These are phyloP conservation scores for Amaranthus hypochondriacus DNA, from an alignment of 148 eudicot genomes.

Conservation along the genomic window DNA sequence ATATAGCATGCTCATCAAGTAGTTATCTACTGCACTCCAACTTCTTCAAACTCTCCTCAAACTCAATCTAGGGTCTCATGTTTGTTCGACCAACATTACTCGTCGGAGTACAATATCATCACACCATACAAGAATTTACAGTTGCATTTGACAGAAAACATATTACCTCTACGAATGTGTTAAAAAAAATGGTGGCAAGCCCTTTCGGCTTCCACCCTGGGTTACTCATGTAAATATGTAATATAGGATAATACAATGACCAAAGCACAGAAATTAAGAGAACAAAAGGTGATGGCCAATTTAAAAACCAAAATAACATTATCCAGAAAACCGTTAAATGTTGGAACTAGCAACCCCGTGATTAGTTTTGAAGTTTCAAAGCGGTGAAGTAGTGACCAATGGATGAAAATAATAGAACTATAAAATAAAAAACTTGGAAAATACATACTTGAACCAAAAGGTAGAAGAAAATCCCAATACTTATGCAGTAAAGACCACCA, in stretches of 20 bases:
- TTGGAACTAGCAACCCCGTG: not conserved
- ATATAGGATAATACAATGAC: not conserved
- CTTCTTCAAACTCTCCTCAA: no score
- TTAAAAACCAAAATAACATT: not conserved
- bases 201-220: no score
- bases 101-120: no score
- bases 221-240: not conserved
- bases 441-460: conserved; percentile 76
- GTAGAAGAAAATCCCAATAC: conserved; percentile 84
- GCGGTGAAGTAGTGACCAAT: not conserved
- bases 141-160: no score
- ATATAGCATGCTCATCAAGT: no score
- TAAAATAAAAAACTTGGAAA: not conserved
- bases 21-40: no score
- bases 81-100: no score
- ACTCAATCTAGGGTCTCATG: no score
- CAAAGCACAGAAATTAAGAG: no score
- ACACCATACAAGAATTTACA: no score
- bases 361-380: not conserved
- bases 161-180: no score
- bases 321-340: not conserved
- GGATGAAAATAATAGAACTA: not conserved
- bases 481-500: conserved; percentile 86
- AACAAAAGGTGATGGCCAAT: not conserved
- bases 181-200: no score